Percentiles rank a stretch among this genome's conserved stretches.
phyloP scores from a whole-genome alignment of 805 yeast species.

The Cyberlindnera suaveolens region DNA sequence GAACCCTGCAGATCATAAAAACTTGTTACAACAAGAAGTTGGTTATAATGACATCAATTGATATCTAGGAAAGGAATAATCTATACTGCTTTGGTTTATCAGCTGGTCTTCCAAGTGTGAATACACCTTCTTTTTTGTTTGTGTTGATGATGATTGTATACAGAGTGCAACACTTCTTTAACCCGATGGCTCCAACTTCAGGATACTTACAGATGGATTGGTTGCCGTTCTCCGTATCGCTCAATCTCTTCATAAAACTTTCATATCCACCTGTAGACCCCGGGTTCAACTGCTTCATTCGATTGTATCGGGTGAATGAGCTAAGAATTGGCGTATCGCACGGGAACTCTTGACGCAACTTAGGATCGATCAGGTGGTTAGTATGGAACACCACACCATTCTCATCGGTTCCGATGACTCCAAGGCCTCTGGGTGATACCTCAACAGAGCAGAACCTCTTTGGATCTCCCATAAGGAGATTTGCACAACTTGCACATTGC shows the following conservation, averaged over 20 bases:
- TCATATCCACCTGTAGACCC: slow-evolving; percentile 11
- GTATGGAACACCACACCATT: slow-evolving; percentile 20
- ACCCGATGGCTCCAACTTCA: slow-evolving; percentile 11
- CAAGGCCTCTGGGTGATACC: slow-evolving; percentile 17
- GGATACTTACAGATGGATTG: slow-evolving; percentile 19
- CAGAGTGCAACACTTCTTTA: slow-evolving; percentile 14
- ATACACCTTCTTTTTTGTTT: slow-evolving; percentile 9
- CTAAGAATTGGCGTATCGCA: slow-evolving; percentile 12
- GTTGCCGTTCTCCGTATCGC: slow-evolving; percentile 15
- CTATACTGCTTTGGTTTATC: slow-evolving; percentile 10
- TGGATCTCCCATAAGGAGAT: slow-evolving; percentile 21
- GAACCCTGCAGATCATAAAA: slow-evolving; percentile 82
- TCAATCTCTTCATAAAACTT: slow-evolving; percentile 16
- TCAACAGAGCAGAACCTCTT: slow-evolving; percentile 17
- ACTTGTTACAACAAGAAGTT: slow-evolving; percentile 16
- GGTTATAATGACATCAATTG: not conserved
- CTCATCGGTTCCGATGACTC: slow-evolving; percentile 8
- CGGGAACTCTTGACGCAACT: slow-evolving; percentile 4
- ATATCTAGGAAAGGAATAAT: slow-evolving; percentile 6
- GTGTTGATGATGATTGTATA: slow-evolving; percentile 16
- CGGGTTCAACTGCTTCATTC: slow-evolving; percentile 15
- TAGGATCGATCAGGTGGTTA: slow-evolving; percentile 18
- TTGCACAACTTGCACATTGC: slow-evolving; percentile 23
- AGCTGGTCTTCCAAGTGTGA: slow-evolving; percentile 14
- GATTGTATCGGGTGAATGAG: slow-evolving; percentile 13